Conservation (phyloP, 768 basidiomycete species). For the Lentinula edodes region DNA sequence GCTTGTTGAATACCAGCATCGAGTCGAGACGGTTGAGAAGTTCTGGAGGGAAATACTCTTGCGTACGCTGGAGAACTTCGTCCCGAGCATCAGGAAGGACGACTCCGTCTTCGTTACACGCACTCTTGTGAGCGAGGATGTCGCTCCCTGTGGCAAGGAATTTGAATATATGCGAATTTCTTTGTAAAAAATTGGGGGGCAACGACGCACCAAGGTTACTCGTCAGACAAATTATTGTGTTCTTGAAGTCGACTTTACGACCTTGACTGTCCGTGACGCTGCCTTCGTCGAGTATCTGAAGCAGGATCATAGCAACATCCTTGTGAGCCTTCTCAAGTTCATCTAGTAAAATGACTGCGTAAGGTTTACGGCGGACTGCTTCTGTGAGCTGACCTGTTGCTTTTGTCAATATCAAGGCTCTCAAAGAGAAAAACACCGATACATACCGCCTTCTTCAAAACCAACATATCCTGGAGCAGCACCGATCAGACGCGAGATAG, state of each 20-base stretch:
- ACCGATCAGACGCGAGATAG: conserved; percentile 85
- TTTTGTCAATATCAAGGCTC: not conserved
- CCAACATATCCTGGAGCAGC: conserved; percentile 93
- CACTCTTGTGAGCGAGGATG: conserved; percentile 63
- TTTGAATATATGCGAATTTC: not conserved
- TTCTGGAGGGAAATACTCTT: conserved; percentile 85
- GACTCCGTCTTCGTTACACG: conserved; percentile 57
- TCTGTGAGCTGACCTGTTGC: conserved; percentile 71
- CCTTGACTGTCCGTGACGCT: conserved; percentile 88
- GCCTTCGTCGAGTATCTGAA: conserved; percentile 91
- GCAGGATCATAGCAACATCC: conserved; percentile 85
- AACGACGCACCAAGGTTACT: conserved; percentile 67
- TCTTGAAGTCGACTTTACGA: conserved; percentile 90
- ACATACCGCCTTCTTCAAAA: conserved; percentile 70
- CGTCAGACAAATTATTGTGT: conserved; percentile 88
- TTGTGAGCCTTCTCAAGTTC: conserved; percentile 95
- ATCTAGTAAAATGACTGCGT: conserved; percentile 79
- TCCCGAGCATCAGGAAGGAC: conserved; percentile 57
- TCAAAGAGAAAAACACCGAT: not conserved
- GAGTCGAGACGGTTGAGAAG: conserved; percentile 86
- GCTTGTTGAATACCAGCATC: conserved; percentile 87
- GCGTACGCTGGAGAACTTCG: conserved; percentile 72
- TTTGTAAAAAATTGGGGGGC: not conserved
- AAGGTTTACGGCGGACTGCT: conserved; percentile 86
- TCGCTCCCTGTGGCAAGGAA: conserved; percentile 39